These are phyloP conservation scores for Friedmanniomyces endolithicus DNA, from an alignment of 495 filamentous ascomycete genomes.

Conservation along the genomic window DNA sequence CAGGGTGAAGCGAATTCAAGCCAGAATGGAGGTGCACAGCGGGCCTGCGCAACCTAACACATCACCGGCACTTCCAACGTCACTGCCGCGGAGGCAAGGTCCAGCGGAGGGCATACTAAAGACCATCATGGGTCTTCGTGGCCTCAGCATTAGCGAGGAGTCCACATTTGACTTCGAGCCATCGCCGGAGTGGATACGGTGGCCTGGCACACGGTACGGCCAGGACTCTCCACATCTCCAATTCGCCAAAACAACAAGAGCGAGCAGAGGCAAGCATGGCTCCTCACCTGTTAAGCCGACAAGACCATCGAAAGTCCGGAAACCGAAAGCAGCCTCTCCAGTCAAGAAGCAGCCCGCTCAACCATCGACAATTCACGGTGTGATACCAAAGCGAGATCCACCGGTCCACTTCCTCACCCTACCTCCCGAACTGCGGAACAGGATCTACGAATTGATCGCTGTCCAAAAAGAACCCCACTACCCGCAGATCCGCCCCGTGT, in stretches of 20 bases:
- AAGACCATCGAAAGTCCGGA: slow-evolving; percentile 1
- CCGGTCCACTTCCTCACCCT: background rate
- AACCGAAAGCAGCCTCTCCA: background rate
- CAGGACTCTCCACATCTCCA: slow-evolving; percentile 7
- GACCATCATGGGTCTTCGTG: slow-evolving; percentile 5
- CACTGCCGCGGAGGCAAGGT: background rate
- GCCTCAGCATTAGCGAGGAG: background rate
- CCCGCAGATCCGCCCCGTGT: background rate
- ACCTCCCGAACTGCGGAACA: background rate
- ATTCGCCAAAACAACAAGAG: background rate
- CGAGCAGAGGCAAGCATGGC: background rate
- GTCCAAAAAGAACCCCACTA: background rate
- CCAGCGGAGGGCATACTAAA: slow-evolving; percentile 3
- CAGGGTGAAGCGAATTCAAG: background rate
- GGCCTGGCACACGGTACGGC: slow-evolving; percentile 2
- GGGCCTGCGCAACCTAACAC: background rate
- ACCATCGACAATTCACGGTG: background rate
- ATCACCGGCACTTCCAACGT: background rate
- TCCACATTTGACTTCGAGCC: slow-evolving; percentile 3
- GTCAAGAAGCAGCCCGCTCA: background rate
- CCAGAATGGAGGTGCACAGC: background rate
- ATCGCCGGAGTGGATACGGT: background rate
- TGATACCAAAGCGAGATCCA: slow-evolving; percentile 1
- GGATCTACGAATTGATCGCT: slow-evolving; percentile 3
- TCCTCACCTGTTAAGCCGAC: background rate